Percentiles rank a stretch among this genome's conserved stretches.
Evolutionary conservation across 495 filamentous ascomycete species (phyloP).

Genomic region (Neurospora sp.): DNA sequence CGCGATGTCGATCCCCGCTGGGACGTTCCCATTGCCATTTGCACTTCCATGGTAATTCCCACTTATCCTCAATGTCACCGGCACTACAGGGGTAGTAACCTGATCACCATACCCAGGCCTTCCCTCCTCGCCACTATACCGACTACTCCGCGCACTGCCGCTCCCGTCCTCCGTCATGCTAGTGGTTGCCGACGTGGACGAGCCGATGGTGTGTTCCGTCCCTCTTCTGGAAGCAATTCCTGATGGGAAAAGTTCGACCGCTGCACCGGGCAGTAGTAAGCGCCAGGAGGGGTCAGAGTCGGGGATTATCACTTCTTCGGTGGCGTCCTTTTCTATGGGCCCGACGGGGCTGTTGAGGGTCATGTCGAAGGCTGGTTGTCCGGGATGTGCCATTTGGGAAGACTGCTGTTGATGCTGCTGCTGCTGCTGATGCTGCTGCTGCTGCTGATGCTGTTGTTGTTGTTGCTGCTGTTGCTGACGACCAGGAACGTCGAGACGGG

Average conservation of each 20-base stretch:
- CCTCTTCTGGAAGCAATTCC: background rate
- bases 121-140: background rate
- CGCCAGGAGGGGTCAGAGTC: background rate
- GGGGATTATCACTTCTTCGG: background rate
- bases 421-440: slow-evolving; percentile 6
- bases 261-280: background rate
- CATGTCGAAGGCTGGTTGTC: background rate
- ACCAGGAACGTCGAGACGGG: background rate
- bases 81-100: background rate
- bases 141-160: background rate
- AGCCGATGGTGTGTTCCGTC: background rate
- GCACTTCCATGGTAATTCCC: background rate
- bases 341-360: background rate
- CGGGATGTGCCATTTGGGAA: background rate
- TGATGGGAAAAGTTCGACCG: background rate
- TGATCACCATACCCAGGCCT: background rate
- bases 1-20: background rate
- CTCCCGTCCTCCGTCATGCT: background rate
- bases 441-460: slow-evolving; percentile 2
- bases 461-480: background rate
- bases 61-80: background rate
- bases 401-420: slow-evolving; percentile 1
- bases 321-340: background rate
- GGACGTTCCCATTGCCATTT: background rate
- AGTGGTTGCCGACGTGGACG: background rate